These are phyloP conservation scores for Glonium stellatum DNA, from an alignment of 495 filamentous ascomycete genomes.

Conservation along the genomic window DNA sequence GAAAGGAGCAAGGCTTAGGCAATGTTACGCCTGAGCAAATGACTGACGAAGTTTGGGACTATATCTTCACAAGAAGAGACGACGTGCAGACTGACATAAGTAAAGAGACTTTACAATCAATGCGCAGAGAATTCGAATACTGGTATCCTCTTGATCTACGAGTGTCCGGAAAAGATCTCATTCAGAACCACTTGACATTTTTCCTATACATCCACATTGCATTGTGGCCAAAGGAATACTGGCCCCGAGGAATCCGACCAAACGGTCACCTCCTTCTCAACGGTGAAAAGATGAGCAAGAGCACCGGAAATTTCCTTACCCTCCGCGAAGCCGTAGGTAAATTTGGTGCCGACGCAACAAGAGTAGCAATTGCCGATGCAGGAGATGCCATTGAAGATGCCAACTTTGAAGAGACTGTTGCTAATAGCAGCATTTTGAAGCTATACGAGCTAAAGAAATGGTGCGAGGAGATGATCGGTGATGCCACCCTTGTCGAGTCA, in stretches of 20 bases:
- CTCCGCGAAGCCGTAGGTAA: conserved; percentile 79
- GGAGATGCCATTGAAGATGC: conserved; percentile 93
- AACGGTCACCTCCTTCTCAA: conserved; percentile 94
- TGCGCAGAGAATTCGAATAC: conserved; percentile 91
- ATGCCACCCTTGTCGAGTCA: conserved; percentile 28
- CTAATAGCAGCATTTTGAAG: conserved; percentile 81
- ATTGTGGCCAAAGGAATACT: conserved; percentile 77
- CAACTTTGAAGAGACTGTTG: conserved; percentile 94
- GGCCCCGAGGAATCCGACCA: conserved; percentile 73
- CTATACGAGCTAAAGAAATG: conserved; percentile 83
- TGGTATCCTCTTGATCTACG: conserved; percentile 90
- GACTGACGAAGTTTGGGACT: conserved; percentile 96
- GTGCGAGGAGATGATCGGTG: conserved; percentile 73
- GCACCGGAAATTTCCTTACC: conserved; percentile 92
- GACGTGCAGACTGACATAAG: conserved; percentile 60
- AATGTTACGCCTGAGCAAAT: conserved; percentile 76
- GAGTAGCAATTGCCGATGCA: conserved; percentile 88
- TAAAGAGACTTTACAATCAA: conserved; percentile 60
- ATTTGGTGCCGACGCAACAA: conserved; percentile 86
- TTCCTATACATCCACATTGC: conserved; percentile 93
- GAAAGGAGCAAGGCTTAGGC: conserved; percentile 58
- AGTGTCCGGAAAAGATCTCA: conserved; percentile 49
- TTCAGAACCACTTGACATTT: conserved; percentile 74
- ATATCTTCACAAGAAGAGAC: conserved; percentile 62
- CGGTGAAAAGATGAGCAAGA: conserved; percentile 95